A percentile compares a stretch with the other conserved stretches of the same genome.
phyloP scores from a whole-genome alignment of 169 alveolate genomes.

The Babesia sp. region DNA sequence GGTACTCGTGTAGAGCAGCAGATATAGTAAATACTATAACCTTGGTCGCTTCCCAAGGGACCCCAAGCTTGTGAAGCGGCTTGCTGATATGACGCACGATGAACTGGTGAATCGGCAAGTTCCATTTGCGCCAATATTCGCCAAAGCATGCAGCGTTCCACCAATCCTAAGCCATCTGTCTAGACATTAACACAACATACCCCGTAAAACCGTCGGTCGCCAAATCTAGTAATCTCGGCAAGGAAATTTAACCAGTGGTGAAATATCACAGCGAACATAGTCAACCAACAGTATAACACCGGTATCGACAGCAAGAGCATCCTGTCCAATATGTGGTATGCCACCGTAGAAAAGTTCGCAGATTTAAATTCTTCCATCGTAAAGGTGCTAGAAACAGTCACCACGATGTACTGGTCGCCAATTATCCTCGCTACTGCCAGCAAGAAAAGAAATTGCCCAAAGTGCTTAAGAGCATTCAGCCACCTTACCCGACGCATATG shows the following conservation, averaged over 20 bases:
- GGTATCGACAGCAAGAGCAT: conserved; percentile 89
- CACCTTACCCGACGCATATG: conserved; percentile 77
- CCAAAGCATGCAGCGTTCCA: conserved; percentile 91
- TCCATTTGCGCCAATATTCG: conserved; percentile 93
- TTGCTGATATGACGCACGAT: conserved; percentile 89
- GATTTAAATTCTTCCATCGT: conserved; percentile 81
- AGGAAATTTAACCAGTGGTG: conserved; percentile 90
- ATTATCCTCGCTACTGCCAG: conserved; percentile 80
- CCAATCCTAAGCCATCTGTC: conserved; percentile 83
- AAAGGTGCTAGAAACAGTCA: conserved; percentile 85
- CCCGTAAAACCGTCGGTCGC: conserved; percentile 90
- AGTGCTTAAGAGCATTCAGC: conserved; percentile 71
- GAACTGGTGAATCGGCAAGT: conserved; percentile 93
- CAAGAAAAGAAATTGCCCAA: conserved; percentile 68
- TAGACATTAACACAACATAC: conserved; percentile 38
- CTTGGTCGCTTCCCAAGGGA: conserved; percentile 72
- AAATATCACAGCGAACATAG: conserved; percentile 87
- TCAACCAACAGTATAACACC: conserved; percentile 89
- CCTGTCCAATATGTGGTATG: conserved; percentile 68
- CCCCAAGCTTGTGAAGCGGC: conserved; percentile 87
- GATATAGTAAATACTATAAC: conserved; percentile 83
- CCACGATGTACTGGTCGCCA: conserved; percentile 85
- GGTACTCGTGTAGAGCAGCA: conserved; percentile 87
- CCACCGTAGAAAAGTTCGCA: conserved; percentile 63
- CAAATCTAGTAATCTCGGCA: conserved; percentile 92